phyloP scores from a whole-genome alignment of 495 filamentous ascomycete species.

The Neurospora sp. region DNA sequence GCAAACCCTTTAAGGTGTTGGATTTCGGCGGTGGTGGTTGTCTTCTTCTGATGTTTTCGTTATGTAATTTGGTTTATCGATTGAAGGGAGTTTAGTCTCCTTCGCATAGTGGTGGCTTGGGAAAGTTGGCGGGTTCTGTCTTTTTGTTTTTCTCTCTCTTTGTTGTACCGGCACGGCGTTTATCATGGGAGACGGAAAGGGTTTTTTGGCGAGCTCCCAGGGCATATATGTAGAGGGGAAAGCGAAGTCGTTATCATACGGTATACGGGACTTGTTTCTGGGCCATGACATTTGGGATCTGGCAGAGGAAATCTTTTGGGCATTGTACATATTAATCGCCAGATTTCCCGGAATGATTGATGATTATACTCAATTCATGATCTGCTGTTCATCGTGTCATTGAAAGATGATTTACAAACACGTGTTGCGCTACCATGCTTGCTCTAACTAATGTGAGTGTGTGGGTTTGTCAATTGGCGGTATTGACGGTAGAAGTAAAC shows the following conservation, averaged over 20 bases:
- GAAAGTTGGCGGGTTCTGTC: background rate
- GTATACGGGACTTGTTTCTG: background rate
- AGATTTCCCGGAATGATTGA: background rate
- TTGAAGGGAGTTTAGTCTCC: background rate
- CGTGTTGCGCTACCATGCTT: background rate
- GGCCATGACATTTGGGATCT: background rate
- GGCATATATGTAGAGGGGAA: background rate
- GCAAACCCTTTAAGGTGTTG: background rate
- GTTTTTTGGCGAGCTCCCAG: background rate
- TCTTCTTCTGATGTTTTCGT: background rate
- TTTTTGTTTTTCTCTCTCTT: background rate
- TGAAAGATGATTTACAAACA: background rate
- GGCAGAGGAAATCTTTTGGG: background rate
- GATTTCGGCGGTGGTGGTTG: background rate
- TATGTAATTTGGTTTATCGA: background rate
- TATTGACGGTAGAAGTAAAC: background rate
- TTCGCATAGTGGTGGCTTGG: background rate
- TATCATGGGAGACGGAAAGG: background rate
- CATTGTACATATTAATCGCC: background rate
- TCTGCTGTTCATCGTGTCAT: background rate
- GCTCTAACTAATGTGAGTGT: background rate
- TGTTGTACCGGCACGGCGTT: background rate
- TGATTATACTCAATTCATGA: background rate
- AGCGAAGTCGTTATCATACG: background rate
- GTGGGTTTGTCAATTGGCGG: background rate